Conservation (phyloP, 2,329 filamentous ascomycete species). For the Chrysoporthe austroafricana region DNA sequence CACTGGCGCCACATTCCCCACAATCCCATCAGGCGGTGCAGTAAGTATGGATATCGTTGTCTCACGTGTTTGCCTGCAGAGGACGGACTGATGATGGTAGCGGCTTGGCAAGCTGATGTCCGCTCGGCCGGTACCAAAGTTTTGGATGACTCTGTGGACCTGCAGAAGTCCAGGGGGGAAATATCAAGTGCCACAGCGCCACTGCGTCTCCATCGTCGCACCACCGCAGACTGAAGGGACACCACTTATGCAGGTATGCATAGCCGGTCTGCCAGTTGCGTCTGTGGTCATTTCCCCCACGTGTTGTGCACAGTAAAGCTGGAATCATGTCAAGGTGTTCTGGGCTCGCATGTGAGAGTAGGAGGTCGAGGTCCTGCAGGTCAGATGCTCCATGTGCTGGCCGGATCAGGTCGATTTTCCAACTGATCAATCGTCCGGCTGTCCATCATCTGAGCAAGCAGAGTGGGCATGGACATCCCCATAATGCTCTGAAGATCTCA, state of each 20-base stretch:
- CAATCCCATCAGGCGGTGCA: constrained; percentile 17
- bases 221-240: background rate
- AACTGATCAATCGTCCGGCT: background rate
- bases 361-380: constrained; percentile 30
- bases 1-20: constrained; percentile 20
- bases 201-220: too few relatives aligned
- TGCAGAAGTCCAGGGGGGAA: background rate
- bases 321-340: constrained; percentile 9
- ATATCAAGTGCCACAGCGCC: background rate
- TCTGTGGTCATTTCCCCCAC: constrained; percentile 21
- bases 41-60: constrained; percentile 10
- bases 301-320: constrained; percentile 6
- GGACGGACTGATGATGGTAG: constrained; percentile 18
- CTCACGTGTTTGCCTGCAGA: constrained; percentile 22
- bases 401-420: background rate
- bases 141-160: background rate
- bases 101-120: constrained; percentile 24
- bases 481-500: background rate
- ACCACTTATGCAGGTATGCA: background rate
- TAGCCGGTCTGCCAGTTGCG: constrained; percentile 20
- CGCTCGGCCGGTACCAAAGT: constrained; percentile 8
- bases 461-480: background rate
- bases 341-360: constrained; percentile 12
- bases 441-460: background rate
- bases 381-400: constrained; percentile 22